Evolutionary conservation across 345 rosid genomes (phyloP), one percentile per base, ranked within the genome.

Genomic region (Hevea brasiliensis): DNA sequence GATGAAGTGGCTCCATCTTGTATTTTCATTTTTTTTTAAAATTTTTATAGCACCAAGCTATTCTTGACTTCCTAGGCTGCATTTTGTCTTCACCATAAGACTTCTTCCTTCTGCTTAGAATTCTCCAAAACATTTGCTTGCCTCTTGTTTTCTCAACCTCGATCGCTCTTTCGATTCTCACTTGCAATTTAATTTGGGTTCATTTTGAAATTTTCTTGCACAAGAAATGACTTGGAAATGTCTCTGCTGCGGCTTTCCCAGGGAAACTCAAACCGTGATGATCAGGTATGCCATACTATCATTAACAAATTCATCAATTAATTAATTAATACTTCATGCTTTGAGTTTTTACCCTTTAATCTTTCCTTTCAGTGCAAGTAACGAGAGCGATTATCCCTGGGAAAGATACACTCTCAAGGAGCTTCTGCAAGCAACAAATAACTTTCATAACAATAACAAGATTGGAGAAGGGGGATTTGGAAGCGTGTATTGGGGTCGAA

Each of bases 391-490:
- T 70, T 88, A 86, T 57, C 89, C 88, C 20, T 88, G 90, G 94
- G 81, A 85, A 71, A 80, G 70, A 27, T 90, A 82, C 71, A 64
- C 85, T 8, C 81, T 90, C 21, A 86, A 86, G 81, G 88, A 86
- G 80, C 78, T 89, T 63, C 79, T 88, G 32, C 83, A 82, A 7
- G 90, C 94, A 42, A 86, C 94, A 51, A 90, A 90, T 77, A 85
- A 80, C 60, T 90, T 90, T 67, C 86, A 84, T 44, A 64, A 86
- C 15, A 90, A 88, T 69, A 90, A 85, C 70, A 90, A 88, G 81
- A 88, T 90, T 7, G 92, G 94, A 7, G 92, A 89, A 65, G 94
- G 92, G 9, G 92, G 92, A 4, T 90, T 82, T 45, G 94, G 92
- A 40, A 86, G 88, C 44, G 92, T 90, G 12, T 90, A 85, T 26